Evolutionary conservation across 352 stramenopile genomes (phyloP).

Genomic region (Pythium pyrilobum): DNA sequence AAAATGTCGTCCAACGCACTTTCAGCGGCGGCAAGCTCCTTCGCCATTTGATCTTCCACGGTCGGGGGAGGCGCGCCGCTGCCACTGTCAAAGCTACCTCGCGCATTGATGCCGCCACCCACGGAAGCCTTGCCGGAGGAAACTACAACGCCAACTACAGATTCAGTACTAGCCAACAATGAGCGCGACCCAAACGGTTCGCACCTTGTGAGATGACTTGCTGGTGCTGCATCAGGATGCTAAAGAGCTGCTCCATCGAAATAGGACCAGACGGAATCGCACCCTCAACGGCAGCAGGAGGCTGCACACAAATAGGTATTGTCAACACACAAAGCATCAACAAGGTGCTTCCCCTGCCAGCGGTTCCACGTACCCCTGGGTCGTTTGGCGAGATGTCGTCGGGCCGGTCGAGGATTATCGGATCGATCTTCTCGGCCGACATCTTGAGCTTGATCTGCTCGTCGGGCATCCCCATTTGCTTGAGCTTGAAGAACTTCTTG

Average conservation of each 20-base stretch:
- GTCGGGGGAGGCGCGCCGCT: constrained; percentile 20
- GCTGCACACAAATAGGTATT: constrained; percentile 20
- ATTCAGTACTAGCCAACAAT: neutral
- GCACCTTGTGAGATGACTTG: constrained; percentile 83
- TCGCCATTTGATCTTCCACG: constrained; percentile 82
- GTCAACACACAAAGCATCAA: neutral
- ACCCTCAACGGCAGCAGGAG: constrained; percentile 26
- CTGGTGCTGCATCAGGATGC: constrained; percentile 85
- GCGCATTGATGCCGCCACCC: constrained; percentile 13
- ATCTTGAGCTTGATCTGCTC: constrained; percentile 86
- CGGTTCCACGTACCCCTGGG: constrained; percentile 42
- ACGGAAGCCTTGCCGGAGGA: constrained; percentile 27
- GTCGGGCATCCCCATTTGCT: constrained; percentile 73
- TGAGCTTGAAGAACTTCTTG: constrained; percentile 83
- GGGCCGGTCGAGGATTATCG: constrained; percentile 55
- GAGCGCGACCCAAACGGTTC: neutral
- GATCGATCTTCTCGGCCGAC: constrained; percentile 57
- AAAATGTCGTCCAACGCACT: constrained; percentile 84
- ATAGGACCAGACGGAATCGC: constrained; percentile 31
- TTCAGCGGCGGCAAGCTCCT: constrained; percentile 70
- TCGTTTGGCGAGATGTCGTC: constrained; percentile 80
- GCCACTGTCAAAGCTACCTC: neutral
- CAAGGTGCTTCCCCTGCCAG: neutral
- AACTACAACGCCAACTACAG: constrained; percentile 20
- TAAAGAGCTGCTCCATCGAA: constrained; percentile 85